phyloP scores from a whole-genome alignment of 1,284 basidiomycete genomes.

The Amylostereum areolatum region DNA sequence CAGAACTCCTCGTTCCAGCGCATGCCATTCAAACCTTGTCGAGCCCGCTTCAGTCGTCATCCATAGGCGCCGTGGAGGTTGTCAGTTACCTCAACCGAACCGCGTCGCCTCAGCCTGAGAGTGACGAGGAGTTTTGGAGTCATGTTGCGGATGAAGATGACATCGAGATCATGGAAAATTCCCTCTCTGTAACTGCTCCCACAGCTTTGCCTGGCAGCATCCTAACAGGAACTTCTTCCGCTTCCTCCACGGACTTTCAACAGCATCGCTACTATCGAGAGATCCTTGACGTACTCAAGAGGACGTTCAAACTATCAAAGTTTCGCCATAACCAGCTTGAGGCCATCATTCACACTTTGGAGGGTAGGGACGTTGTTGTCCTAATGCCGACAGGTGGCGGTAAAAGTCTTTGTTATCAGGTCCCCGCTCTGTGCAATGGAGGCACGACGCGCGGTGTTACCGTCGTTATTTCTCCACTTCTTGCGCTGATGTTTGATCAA shows the following conservation, averaged over 20 bases:
- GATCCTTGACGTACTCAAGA: constrained; percentile 55
- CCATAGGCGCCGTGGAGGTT: neutral
- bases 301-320: constrained; percentile 59
- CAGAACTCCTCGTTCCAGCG: neutral
- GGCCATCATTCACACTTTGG: constrained; percentile 79
- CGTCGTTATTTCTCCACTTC: constrained; percentile 86
- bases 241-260: constrained; percentile 6
- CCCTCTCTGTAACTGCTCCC: neutral
- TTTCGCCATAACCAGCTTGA: constrained; percentile 88
- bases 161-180: constrained; percentile 2
- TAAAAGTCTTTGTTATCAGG: constrained; percentile 82
- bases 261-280: constrained; percentile 45
- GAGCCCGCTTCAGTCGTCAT: neutral
- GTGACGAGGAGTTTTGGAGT: neutral
- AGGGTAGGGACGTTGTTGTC: constrained; percentile 86
- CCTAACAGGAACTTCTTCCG: neutral
- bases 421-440: constrained; percentile 78
- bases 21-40: neutral
- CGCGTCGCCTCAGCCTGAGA: neutral
- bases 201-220: neutral
- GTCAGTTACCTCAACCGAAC: neutral
- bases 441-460: constrained; percentile 81
- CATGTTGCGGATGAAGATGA: constrained; percentile 3
- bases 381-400: constrained; percentile 98
- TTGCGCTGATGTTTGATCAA: constrained; percentile 91